Evolutionary conservation across 2,329 filamentous ascomycete genomes (phyloP).

Genomic region (Trichophaea hybrida): DNA sequence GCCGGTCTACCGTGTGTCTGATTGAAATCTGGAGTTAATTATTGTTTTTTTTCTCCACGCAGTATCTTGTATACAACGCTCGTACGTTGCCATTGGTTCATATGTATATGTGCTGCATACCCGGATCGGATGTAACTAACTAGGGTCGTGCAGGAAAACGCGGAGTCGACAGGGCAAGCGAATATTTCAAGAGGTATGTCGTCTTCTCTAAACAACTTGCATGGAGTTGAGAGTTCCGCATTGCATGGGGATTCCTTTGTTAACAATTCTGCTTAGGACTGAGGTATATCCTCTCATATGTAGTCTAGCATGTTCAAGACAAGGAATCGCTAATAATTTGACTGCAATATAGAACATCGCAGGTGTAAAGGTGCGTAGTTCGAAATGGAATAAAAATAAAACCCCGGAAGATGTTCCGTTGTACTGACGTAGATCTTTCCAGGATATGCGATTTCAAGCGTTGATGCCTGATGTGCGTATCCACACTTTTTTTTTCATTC

Average conservation of each 20-base stretch:
- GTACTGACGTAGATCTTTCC: conserved; percentile 4
- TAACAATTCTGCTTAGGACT: conserved; percentile 11
- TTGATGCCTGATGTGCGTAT: conserved; percentile 68
- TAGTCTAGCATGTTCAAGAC: neutral
- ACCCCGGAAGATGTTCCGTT: neutral
- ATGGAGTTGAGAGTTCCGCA: neutral
- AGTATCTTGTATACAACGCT: conserved; percentile 54
- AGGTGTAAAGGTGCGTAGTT: conserved; percentile 57
- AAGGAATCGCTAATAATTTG: neutral
- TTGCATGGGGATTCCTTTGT: neutral
- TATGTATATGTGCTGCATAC: neutral
- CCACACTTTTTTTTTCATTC: neutral
- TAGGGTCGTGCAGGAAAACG: conserved; percentile 41
- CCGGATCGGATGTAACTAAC: neutral
- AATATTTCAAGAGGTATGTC: conserved; percentile 67
- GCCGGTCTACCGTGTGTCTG: conserved; percentile 33
- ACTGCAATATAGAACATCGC: conserved; percentile 52
- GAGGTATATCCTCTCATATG: conserved; percentile 14
- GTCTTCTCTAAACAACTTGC: neutral
- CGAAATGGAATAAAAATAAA: conserved; percentile 1
- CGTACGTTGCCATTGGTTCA: conserved; percentile 30
- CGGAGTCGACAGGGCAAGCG: conserved; percentile 63
- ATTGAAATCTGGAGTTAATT: conserved; percentile 3
- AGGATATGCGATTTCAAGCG: conserved; percentile 88
- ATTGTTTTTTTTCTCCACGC: neutral